Conservation (phyloP, 2,329 filamentous ascomycete species). For the Thelonectria blattea region DNA sequence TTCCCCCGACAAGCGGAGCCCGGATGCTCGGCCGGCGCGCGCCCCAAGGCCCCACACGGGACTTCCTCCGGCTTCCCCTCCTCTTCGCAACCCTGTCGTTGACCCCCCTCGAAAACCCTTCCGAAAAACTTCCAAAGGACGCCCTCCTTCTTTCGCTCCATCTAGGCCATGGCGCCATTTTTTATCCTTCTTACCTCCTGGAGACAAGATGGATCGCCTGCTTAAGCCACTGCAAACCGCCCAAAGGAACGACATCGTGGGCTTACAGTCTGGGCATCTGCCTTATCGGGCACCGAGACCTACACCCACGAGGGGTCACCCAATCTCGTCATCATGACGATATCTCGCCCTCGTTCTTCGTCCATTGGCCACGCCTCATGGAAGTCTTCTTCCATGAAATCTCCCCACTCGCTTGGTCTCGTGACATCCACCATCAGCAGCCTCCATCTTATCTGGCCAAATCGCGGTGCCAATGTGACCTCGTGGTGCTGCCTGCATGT, state of each 20-base stretch:
- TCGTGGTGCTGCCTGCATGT: not conserved
- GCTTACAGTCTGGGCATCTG: no score
- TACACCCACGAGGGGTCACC: not conserved
- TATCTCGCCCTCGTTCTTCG: not conserved
- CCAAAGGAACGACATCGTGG: no score
- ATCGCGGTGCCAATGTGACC: slow-evolving; percentile 6
- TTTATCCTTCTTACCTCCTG: not conserved
- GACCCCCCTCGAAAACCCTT: no score
- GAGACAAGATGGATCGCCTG: no score
- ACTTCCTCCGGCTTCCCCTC: no score
- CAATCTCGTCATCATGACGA: not conserved
- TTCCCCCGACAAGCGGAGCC: not conserved
- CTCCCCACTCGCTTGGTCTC: slow-evolving; percentile 1
- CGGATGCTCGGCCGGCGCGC: not conserved
- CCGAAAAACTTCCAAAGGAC: no score
- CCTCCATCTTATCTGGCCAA: not conserved
- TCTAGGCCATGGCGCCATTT: not conserved
- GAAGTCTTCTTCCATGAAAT: not conserved
- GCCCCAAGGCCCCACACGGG: not conserved
- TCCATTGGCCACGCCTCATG: not conserved
- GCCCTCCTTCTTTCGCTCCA: no score
- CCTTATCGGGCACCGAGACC: not conserved
- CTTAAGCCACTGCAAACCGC: not conserved
- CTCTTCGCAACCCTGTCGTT: not conserved
- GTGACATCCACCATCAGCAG: not conserved